Base-by-base conservation (phyloP, 805 yeast genomes). In the Candida sonorensis region DNA sequence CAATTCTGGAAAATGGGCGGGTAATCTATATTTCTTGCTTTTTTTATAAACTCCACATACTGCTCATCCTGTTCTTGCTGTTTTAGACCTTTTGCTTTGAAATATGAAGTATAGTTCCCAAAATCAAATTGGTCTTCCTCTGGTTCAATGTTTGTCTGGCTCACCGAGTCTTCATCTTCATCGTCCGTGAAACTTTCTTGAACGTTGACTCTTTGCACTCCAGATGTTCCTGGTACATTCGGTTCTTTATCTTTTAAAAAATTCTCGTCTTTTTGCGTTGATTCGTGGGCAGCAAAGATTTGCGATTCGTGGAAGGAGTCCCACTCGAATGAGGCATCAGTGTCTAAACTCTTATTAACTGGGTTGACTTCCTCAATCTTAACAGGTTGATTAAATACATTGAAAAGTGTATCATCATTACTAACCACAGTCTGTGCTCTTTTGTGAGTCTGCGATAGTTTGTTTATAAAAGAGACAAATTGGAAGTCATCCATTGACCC, bases 81-180 rank as follows among this genome's bases (percentile, higher is more conserved):
- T 46, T 79, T 79, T 17, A 53, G 40, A 15, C 62, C 65, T 48
- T 85, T 85, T 44, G 75, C 66, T 8, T 61, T 64, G 35, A 84
- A 76, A 45, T 85, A 85, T 1, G 73, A 58, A n/a, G 52, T 72
- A 46, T 74, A 80, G 39, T 77, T 86, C 3, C 86, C 86, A 57
- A 81, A 82, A 10, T 57, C 61, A 29, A 67, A 67, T 17, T 55
- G 60, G 2, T 53, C 55, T n/a, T 65, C 67, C 11, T 55, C 64
- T 4, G 17, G 41, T 12, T 22, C 27, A 10, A 17, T 20, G 12
- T 13, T 35, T 5, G 54, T 57, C 12, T 47, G 51, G 9, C 49
- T 15, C 17, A 17, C 7, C 26, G 26, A 31, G 17, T 29, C 21
- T 16, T 30, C 31, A 12, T 35, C 39, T 23, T 36, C 40, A 9